Evolutionary conservation across 345 rosid genomes (phyloP).

Genomic region (Gossypium sturtianum): DNA sequence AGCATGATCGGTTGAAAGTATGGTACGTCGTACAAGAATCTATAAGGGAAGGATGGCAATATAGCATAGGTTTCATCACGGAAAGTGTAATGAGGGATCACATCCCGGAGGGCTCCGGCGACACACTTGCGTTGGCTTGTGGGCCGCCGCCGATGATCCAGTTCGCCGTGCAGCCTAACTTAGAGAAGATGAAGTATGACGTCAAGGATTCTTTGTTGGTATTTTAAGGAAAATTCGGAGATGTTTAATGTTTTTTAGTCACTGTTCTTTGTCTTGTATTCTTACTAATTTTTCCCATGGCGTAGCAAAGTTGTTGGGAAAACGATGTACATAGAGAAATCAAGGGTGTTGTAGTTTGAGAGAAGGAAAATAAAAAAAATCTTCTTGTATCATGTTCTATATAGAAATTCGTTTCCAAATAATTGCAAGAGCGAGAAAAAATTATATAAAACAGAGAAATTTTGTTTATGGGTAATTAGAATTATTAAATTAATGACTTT

Average conservation of each 20-base stretch:
- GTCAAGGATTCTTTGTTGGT: constrained; percentile 59
- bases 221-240: constrained; percentile 31
- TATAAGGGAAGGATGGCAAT: constrained; percentile 60
- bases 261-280: not conserved
- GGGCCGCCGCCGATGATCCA: constrained; percentile 94
- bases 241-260: not conserved
- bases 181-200: constrained; percentile 86
- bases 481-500: too few species aligned
- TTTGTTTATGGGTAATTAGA: too few species aligned
- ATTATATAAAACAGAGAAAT: too few species aligned
- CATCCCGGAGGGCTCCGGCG: constrained; percentile 50
- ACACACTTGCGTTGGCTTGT: constrained; percentile 63
- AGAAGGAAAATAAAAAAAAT: not conserved
- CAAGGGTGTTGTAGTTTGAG: not conserved
- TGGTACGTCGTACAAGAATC: constrained; percentile 78
- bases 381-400: not conserved
- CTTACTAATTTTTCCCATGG: not conserved
- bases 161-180: constrained; percentile 81
- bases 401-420: not conserved
- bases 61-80: constrained; percentile 64
- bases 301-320: not conserved
- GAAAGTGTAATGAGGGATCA: constrained; percentile 62
- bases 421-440: not conserved
- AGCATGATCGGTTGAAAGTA: constrained; percentile 57
- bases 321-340: not conserved